A percentile compares a stretch with the other conserved stretches of the same genome.
These are phyloP conservation scores for Lactarius deliciosus DNA, from an alignment of 768 basidiomycete genomes.

Conservation along the genomic window DNA sequence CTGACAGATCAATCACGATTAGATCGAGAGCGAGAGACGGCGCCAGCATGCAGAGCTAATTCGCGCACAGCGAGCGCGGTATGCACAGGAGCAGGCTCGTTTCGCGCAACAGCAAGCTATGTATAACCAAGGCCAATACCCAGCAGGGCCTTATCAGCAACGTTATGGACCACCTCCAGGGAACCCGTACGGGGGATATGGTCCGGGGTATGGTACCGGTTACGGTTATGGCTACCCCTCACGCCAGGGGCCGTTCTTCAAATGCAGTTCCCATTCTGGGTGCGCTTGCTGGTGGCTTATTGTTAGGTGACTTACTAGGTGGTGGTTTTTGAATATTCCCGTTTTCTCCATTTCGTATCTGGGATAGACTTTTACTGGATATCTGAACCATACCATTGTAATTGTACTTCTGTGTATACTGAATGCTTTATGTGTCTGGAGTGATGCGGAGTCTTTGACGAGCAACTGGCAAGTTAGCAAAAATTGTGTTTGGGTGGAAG, in stretches of 20 bases:
- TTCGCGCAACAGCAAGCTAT: slow-evolving; percentile 21
- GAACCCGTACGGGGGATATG: slow-evolving; percentile 25
- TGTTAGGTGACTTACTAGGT: slow-evolving; percentile 25
- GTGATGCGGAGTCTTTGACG: not conserved
- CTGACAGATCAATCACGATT: not conserved
- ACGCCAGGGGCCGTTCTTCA: not conserved
- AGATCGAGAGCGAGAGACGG: slow-evolving; percentile 24
- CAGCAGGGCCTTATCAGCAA: slow-evolving; percentile 7
- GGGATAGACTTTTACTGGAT: not conserved
- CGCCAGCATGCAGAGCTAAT: slow-evolving; percentile 8
- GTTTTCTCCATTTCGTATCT: not conserved
- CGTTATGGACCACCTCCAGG: slow-evolving; percentile 34
- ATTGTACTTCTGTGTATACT: not conserved
- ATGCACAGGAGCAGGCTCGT: slow-evolving; percentile 13
- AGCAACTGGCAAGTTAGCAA: not conserved
- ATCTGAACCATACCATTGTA: not conserved
- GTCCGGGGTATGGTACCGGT: slow-evolving; percentile 19
- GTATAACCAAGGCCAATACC: slow-evolving; percentile 10
- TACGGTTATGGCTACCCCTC: slow-evolving; percentile 20
- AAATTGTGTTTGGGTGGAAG: not conserved
- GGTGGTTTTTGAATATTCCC: slow-evolving; percentile 12
- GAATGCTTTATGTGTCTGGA: not conserved
- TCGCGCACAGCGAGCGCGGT: slow-evolving; percentile 6
- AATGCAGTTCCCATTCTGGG: slow-evolving; percentile 37
- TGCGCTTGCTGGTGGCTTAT: slow-evolving; percentile 40